Percentiles rank a stretch among this genome's conserved stretches.
Conservation (phyloP, 176 grass and related monocot genomes). For the Cenchrus americanus region DNA sequence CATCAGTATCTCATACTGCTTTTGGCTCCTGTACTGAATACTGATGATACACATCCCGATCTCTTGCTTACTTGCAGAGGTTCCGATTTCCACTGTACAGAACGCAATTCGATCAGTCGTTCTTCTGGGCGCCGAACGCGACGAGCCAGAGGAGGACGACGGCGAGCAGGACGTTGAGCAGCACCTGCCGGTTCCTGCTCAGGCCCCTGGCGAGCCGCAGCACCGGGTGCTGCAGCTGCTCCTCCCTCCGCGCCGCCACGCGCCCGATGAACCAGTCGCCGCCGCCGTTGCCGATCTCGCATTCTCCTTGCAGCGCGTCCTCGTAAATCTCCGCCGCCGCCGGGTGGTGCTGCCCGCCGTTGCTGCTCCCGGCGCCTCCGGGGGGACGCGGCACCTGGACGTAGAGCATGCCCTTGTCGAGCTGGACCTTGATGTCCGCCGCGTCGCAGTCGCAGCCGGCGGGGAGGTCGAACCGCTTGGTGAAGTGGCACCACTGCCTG, state of each 20-base stretch:
- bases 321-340: background rate
- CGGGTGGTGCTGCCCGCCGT: background rate
- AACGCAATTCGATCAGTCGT: constrained; percentile 11
- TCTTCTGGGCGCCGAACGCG: constrained; percentile 29
- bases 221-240: background rate
- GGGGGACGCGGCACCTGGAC: constrained; percentile 49
- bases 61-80: background rate
- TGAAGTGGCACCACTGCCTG: constrained; percentile 50
- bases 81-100: background rate
- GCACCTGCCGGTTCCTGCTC: constrained; percentile 40
- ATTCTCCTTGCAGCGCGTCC: background rate
- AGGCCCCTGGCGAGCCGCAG: constrained; percentile 40
- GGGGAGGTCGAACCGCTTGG: constrained; percentile 59
- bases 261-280: background rate
- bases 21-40: background rate
- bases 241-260: background rate
- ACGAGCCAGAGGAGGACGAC: constrained; percentile 57
- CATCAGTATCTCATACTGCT: background rate
- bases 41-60: background rate
- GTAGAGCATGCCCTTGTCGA: constrained; percentile 60
- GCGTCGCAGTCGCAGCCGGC: constrained; percentile 3
- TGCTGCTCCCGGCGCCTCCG: background rate
- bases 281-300: background rate
- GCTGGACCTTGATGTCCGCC: constrained; percentile 52
- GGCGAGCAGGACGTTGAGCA: constrained; percentile 64